Conservation (phyloP, 1,139 yeast genomes). For the Debaryomyces fabryi region DNA sequence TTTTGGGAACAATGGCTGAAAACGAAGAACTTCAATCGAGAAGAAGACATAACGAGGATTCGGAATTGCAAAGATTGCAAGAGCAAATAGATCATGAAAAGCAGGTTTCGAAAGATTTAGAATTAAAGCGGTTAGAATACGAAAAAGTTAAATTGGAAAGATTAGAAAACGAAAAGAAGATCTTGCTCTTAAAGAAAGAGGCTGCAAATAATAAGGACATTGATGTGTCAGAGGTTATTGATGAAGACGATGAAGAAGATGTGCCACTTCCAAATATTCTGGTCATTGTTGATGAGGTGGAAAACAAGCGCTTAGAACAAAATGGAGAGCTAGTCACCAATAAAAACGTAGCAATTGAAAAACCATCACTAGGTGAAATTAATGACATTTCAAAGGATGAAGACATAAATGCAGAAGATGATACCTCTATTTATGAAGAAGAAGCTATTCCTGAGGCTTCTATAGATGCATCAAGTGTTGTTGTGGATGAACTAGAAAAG, state of each 20-base stretch:
- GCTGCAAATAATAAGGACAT: constrained; percentile 2
- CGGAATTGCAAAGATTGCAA: constrained; percentile 21
- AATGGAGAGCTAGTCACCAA: background rate
- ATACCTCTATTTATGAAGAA: constrained; percentile 2
- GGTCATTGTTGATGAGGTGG: constrained; percentile 25
- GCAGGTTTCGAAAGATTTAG: constrained; percentile 32
- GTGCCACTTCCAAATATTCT: constrained; percentile 20
- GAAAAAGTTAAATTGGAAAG: constrained; percentile 29
- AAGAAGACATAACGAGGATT: constrained; percentile 10
- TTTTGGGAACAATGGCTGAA: constrained; percentile 20
- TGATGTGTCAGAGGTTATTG: constrained; percentile 7
- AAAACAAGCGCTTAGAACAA: constrained; percentile 14
- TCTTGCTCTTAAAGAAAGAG: constrained; percentile 11
- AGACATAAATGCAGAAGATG: background rate
- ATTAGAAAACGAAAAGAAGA: constrained; percentile 23
- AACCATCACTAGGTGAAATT: constrained; percentile 16
- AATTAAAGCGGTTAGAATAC: constrained; percentile 33
- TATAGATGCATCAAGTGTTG: constrained; percentile 22
- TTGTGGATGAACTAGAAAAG: constrained; percentile 31
- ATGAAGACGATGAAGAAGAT: constrained; percentile 17
- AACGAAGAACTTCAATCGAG: constrained; percentile 15
- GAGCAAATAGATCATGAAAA: constrained; percentile 36
- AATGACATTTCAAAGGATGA: constrained; percentile 8
- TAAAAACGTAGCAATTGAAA: constrained; percentile 11
- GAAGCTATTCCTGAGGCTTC: constrained; percentile 12